Base-by-base conservation (phyloP, 228 moss, liverwort and hornwort genomes). In the Sphagnum magellanicum region DNA sequence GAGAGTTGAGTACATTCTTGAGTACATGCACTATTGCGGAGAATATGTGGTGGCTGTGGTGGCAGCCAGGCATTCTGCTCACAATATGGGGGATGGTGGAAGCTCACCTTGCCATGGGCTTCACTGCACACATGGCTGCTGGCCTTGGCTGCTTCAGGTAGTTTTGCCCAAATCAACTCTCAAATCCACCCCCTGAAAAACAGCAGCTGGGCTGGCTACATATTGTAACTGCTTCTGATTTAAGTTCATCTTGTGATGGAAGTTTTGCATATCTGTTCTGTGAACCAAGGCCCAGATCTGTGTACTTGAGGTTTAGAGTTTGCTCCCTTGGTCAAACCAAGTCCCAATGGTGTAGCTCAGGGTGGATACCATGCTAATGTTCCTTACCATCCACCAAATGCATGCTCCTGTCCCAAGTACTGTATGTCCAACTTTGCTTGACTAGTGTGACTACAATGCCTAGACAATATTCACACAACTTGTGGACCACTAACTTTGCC, bases 41-140 rank as follows among this genome's bases (percentile, higher is more conserved):
- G 55, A 8, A 49, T 72, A 87, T 82, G 68, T 91, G 66, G 82
- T 86, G 58, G 67, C 68, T 55, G 55, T 55, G 55, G 8, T 81
- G 82, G 67, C 71, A 85, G 72, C 84, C 81, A 63, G 91, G 89
- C 17, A 67, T 96, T 52, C 88, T 68, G 67, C 70, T 96, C 50
- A 96, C 93, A 91, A 85, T 96, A 65, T 89, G 93, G 66, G 96
- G 91, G 53, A 96, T 96, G 96, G 87, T 96, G 64, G 93, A 96
- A 73, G 83, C 96, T n/a, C 89, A 90, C 61, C 79, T 96, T 59
- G 95, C 77, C 48, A 91, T 93, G 89, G 96, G 96, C 15, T 96
- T 96, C 68, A 86, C 95, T 67, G 93, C 87, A 68, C 91, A 96
- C 75, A 67, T 96, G 71, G 93, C 88, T 63, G 93, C 89, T 65